Evolutionary conservation across 2,329 filamentous ascomycete genomes (phyloP), one percentile per base, ranked within the genome.

Genomic region (Sphaerulina populicola): DNA sequence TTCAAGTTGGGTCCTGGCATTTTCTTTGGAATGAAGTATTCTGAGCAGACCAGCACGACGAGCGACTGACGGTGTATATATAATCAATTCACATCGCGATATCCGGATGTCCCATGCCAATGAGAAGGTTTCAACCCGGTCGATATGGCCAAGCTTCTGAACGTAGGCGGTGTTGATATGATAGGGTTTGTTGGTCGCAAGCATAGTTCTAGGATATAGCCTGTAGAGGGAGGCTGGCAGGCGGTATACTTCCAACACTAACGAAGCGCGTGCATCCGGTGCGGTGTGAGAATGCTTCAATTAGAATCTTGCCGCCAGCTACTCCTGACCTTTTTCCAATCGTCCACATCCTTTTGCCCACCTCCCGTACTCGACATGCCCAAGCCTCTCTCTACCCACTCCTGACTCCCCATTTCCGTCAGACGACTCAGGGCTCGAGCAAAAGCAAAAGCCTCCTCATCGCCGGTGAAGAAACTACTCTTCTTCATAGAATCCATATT

Each of bases 381-480:
- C 66, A 82, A 56, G 0, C 81, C 90, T 11, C 89, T 72, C 71
- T 97, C 91, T 2, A 97, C 86, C 93, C 93, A 98, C 67, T 96
- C 86, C 68, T 82, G 81, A 67, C 88, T 93, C 15, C 89, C 88
- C 93, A 98, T 98, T 70, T 97, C 89, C 49, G 77, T 85, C 55
- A 98, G 71, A 50, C 93, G 75, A 48, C 85, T 90, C 60, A 97
- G 69, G 1, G 93, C 93, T 48, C 93, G 76, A 21, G 89, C 89
- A 74, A 98, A 98, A 0, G 93, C 93, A 72, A 98, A 98, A 0
- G 88, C 80, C 71, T 98, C 93, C 72, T 98, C 93, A 52, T 96
- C 93, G 37, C 93, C 93, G 1, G 85, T 86, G 68, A 98, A 98
- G 36, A 97, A 80, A 58, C 80, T 87, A 38, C 84, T 88, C 59